Conservation (phyloP, 2,329 filamentous ascomycete species). For the Apiospora aurea region DNA sequence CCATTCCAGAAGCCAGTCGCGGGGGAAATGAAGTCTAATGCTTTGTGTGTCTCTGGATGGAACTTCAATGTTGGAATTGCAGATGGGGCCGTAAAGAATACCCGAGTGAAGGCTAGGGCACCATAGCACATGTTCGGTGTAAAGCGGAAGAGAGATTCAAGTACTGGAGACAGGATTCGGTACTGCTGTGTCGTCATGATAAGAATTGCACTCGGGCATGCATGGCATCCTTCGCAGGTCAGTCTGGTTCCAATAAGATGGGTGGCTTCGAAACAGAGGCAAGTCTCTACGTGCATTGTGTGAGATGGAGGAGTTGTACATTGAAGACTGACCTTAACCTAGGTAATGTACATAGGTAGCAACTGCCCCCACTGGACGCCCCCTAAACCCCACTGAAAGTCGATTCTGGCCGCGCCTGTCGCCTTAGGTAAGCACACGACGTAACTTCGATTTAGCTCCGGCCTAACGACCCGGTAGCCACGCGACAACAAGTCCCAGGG, state of each 20-base stretch:
- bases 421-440: slow-evolving; percentile 13
- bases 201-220: not conserved
- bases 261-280: not conserved
- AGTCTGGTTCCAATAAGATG: not conserved
- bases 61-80: no score
- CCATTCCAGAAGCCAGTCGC: no score
- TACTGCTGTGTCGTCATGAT: not conserved
- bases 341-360: not conserved
- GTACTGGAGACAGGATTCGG: not conserved
- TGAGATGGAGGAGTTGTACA: no score
- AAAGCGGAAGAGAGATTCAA: no score
- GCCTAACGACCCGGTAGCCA: slow-evolving; percentile 9
- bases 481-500: not conserved
- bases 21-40: no score
- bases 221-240: no score
- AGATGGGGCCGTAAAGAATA: not conserved
- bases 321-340: no score
- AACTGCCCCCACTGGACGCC: not conserved
- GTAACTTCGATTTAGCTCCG: slow-evolving; percentile 1
- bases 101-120: no score
- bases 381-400: not conserved
- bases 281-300: not conserved
- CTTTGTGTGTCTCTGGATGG: no score
- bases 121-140: no score
- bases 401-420: not conserved